A percentile compares a stretch with the other conserved stretches of the same genome.
Evolutionary conservation across 352 stramenopile genomes (phyloP).

Genomic region (Globisporangium spinosum): DNA sequence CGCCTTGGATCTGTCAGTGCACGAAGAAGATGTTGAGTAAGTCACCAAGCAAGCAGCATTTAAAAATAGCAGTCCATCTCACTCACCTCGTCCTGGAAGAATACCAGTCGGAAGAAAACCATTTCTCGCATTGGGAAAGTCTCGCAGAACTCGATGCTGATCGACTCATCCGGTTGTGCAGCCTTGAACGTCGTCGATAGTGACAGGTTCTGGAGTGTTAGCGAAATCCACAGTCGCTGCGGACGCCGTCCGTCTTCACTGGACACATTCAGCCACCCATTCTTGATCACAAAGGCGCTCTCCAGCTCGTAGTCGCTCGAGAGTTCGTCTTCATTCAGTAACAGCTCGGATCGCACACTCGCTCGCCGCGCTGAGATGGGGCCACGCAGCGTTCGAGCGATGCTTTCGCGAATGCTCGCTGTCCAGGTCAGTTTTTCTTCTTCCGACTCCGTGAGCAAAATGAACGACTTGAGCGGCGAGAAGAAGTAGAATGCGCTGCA

Average conservation of each 20-base stretch:
- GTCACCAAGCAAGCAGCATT: conserved; percentile 11
- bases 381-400: conserved; percentile 51
- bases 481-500: conserved; percentile 82
- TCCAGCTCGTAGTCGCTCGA: conserved; percentile 61
- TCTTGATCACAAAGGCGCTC: conserved; percentile 80
- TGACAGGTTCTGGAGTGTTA: conserved; percentile 70
- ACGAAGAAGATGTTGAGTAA: conserved; percentile 10
- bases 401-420: conserved; percentile 54
- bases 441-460: conserved; percentile 65
- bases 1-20: conserved; percentile 22
- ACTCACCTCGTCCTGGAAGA: conserved; percentile 30
- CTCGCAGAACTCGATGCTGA: conserved; percentile 59
- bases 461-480: conserved; percentile 85
- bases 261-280: conserved; percentile 78
- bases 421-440: conserved; percentile 66
- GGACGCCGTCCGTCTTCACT: conserved; percentile 30
- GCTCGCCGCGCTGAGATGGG: conserved; percentile 41
- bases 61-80: background rate
- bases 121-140: conserved; percentile 45
- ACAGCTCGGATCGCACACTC: conserved; percentile 55
- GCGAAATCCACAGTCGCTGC: conserved; percentile 72
- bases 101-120: conserved; percentile 56
- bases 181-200: conserved; percentile 65
- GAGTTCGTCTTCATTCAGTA: conserved; percentile 62
- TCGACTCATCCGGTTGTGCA: conserved; percentile 57